phyloP scores from a whole-genome alignment of 371 early-diverging fungal genomes.

The Polyrhizophydium stewartii region DNA sequence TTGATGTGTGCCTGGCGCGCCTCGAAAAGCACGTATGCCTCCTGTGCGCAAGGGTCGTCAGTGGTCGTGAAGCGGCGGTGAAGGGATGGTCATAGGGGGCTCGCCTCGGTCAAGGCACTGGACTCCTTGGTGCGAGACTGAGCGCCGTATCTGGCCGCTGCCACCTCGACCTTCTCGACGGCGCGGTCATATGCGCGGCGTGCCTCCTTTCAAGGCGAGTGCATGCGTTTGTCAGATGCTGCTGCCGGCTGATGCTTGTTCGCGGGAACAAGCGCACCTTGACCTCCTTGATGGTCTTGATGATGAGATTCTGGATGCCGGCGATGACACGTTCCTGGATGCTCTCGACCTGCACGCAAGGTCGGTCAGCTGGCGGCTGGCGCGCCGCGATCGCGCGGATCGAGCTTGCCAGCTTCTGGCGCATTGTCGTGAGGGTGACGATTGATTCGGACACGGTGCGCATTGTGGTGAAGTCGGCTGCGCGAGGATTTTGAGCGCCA shows the following conservation, averaged over 20 bases:
- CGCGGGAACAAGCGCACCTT: constrained; percentile 21
- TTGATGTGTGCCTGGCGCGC: constrained; percentile 59
- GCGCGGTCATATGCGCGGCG: constrained; percentile 55
- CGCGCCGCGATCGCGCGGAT: background rate
- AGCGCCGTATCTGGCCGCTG: constrained; percentile 51
- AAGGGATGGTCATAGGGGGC: background rate
- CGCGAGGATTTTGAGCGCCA: too few species aligned
- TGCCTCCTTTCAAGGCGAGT: constrained; percentile 30
- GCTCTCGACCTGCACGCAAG: constrained; percentile 42
- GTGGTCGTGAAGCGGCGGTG: background rate
- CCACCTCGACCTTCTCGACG: constrained; percentile 61
- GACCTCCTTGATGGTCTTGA: constrained; percentile 57
- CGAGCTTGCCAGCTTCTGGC: background rate
- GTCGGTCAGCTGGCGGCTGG: background rate
- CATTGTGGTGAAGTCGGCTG: too few species aligned
- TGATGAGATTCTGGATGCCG: constrained; percentile 58
- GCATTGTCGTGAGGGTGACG: background rate
- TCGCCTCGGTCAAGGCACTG: constrained; percentile 56
- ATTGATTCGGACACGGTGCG: background rate
- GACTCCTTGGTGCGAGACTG: constrained; percentile 64
- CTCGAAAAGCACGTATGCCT: constrained; percentile 64
- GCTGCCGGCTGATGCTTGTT: background rate
- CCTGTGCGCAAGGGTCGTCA: constrained; percentile 10
- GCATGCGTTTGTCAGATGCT: background rate
- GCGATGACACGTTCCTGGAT: constrained; percentile 56